Evolutionary conservation across 1,284 basidiomycete genomes (phyloP), one percentile per base, ranked within the genome.

Genomic region (Cryptococcus sp.): DNA sequence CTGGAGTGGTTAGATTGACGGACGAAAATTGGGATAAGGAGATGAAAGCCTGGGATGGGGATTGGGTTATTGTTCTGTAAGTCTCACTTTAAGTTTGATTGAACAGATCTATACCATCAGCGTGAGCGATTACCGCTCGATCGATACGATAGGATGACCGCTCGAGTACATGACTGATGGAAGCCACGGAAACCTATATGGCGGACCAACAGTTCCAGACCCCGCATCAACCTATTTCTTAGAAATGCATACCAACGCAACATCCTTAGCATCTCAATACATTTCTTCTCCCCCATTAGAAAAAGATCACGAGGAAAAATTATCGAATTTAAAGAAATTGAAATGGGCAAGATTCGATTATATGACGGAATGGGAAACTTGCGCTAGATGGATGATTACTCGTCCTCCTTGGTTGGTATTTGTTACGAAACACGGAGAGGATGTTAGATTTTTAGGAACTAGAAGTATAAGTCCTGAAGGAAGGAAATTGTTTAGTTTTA

Each of bases 1-100:
- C 91, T 87, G 19, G 85, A 75, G 11, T 70, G 10, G 46, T 61
- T n/a, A 49, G 72, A 18, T 46, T 74, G 47, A 70, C 63, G 1
- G 69, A 72, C 50, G 52, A 53, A 18, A 73, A 70, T 41, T 70
- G 59, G 42, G 56, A 60, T 19, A 50, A 57, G 19, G 18, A 53
- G 45, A 56, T 72, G 7, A 46, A 55, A 19, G 37, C 52, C 32
- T 57, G 69, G n/a, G 53, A 62, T 41, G 50, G 49, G 14, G 51
- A 67, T 5, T 72, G 63, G 62, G 62, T 67, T 9, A 45, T 66
- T 13, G 49, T 66, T 23, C 48, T 70, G 69, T 70, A 45, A 56
- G 66, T 64, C 31, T 25, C 14, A 4, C 36, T 40, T 21, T 4
- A 32, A 23, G n/a, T 24, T 22, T 19, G 9, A 7, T 9, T 41